Percentiles rank a stretch among this genome's conserved stretches.
These are phyloP conservation scores for Phtheirospermum japonicum DNA, from an alignment of 257 asterid species.

Conservation along the genomic window DNA sequence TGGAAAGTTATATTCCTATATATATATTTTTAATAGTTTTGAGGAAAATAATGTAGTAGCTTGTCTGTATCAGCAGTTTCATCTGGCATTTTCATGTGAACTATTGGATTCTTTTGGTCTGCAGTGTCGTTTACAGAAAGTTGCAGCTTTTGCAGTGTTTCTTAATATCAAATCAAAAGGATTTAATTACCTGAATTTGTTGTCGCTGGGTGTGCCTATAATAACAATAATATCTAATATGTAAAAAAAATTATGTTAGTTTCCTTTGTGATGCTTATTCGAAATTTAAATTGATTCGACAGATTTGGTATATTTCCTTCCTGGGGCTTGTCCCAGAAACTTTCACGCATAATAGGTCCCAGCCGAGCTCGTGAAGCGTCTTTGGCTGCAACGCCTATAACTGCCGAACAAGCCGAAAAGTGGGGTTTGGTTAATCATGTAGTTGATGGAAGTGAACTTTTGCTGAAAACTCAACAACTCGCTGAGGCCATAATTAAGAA, in stretches of 20 bases:
- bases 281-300: conserved; percentile 26
- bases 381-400: conserved; percentile 61
- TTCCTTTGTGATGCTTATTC: conserved; percentile 5
- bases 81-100: too few species aligned
- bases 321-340: conserved; percentile 98
- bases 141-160: background rate
- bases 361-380: conserved; percentile 85
- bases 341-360: conserved; percentile 81
- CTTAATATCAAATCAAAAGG: background rate
- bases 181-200: background rate
- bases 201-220: too few species aligned
- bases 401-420: conserved; percentile 84
- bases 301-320: conserved; percentile 99
- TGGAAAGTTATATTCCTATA: too few species aligned
- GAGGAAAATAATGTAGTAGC: background rate
- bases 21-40: too few species aligned
- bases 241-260: too few species aligned
- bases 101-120: too few species aligned
- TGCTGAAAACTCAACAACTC: conserved; percentile 67
- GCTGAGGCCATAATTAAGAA: conserved; percentile 88
- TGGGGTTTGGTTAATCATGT: conserved; percentile 97
- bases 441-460: conserved; percentile 63
- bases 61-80: too few species aligned
- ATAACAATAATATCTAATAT: too few species aligned
- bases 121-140: background rate